phyloP scores from a whole-genome alignment of 768 basidiomycete species.

The Lactarius sp. region DNA sequence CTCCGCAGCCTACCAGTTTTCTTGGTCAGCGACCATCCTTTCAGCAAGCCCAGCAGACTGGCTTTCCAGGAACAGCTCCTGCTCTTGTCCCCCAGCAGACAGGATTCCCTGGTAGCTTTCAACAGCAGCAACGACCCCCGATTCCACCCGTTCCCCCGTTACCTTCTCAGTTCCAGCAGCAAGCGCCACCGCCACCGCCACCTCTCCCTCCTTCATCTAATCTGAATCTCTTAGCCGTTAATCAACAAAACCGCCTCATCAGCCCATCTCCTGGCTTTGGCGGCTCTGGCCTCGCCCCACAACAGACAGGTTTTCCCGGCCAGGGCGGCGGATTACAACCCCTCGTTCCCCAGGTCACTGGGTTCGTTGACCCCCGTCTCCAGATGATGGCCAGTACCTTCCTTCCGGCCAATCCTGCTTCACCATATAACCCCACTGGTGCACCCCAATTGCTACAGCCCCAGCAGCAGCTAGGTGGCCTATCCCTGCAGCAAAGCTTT shows the following conservation, averaged over 20 bases:
- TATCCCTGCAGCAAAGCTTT: conserved; percentile 76
- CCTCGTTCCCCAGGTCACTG: conserved; percentile 71
- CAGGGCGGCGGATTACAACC: conserved; percentile 35
- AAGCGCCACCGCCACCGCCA: conserved; percentile 47
- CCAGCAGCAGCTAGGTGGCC: conserved; percentile 35
- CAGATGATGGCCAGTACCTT: conserved; percentile 90
- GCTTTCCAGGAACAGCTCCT: conserved; percentile 34
- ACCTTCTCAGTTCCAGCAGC: conserved; percentile 35
- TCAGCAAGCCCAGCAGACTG: conserved; percentile 61
- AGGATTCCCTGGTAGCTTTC: conserved; percentile 38
- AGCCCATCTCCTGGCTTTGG: conserved; percentile 51
- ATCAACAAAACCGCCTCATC: conserved; percentile 47
- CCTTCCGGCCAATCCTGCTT: conserved; percentile 69
- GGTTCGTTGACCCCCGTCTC: conserved; percentile 76
- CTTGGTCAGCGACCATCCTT: conserved; percentile 39
- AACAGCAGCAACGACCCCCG: conserved; percentile 36
- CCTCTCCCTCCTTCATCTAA: conserved; percentile 61
- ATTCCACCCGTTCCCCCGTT: conserved; percentile 26
- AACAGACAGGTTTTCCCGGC: conserved; percentile 56
- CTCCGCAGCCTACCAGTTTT: conserved; percentile 60
- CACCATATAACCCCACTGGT: conserved; percentile 55
- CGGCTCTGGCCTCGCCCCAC: conserved; percentile 42
- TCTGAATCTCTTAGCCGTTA: conserved; percentile 43
- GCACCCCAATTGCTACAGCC: conserved; percentile 67
- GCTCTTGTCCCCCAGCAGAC: conserved; percentile 54